These are phyloP conservation scores for Colletotrichum sp. DNA, from an alignment of 2,329 filamentous ascomycete genomes.

Conservation along the genomic window DNA sequence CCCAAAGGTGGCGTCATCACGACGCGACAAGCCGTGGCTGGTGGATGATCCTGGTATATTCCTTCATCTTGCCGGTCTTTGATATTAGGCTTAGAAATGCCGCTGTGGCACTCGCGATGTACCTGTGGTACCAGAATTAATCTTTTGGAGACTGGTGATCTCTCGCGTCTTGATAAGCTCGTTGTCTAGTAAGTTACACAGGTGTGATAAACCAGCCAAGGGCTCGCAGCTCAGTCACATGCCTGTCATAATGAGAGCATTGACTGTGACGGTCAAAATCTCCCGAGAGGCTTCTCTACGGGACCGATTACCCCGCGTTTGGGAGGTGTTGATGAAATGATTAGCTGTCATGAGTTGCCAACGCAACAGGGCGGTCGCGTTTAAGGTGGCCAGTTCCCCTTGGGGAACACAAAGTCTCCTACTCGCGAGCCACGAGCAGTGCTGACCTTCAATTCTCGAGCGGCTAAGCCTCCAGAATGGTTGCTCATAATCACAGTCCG, in stretches of 20 bases:
- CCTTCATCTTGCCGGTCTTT: neutral
- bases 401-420: neutral
- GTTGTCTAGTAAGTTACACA: neutral
- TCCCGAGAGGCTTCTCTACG: neutral
- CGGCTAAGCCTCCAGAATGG: neutral
- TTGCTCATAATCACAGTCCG: neutral
- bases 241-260: neutral
- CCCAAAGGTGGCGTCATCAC: neutral
- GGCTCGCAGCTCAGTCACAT: neutral
- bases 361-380: neutral
- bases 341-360: neutral
- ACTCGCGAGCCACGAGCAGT: rapidly evolving
- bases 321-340: neutral
- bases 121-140: neutral
- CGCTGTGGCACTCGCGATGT: neutral
- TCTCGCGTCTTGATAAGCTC: rapidly evolving
- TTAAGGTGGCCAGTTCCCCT: neutral
- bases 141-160: neutral
- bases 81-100: neutral
- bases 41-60: neutral
- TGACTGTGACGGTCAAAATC: rapidly evolving
- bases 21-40: neutral
- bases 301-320: neutral
- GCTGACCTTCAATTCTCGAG: neutral
- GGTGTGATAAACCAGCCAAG: neutral